Percentiles rank a stretch among this genome's conserved stretches.
These are phyloP conservation scores for Cyberlindnera meyerae DNA, from an alignment of 805 yeast genomes.

Conservation along the genomic window DNA sequence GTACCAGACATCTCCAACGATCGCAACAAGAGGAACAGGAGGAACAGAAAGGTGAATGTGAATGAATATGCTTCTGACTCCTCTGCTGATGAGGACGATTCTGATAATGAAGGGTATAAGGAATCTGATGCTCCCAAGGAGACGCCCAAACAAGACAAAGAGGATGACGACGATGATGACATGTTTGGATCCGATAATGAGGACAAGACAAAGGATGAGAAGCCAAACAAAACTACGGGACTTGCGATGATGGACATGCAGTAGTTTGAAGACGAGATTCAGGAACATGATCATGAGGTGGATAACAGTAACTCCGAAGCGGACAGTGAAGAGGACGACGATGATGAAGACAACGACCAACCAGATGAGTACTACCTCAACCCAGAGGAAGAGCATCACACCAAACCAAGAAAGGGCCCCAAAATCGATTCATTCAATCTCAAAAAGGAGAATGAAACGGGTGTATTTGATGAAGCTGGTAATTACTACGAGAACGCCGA, in stretches of 20 bases:
- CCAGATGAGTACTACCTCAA: slow-evolving; percentile 16
- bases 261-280: slow-evolving; percentile 31
- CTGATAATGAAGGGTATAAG: slow-evolving; percentile 18
- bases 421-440: slow-evolving; percentile 62
- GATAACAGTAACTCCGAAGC: slow-evolving; percentile 16
- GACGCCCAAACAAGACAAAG: slow-evolving; percentile 20
- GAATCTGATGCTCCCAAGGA: slow-evolving; percentile 15
- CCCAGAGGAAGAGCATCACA: slow-evolving; percentile 19
- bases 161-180: slow-evolving; percentile 17
- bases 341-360: slow-evolving; percentile 16
- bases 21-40: background rate
- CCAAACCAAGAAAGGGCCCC: slow-evolving; percentile 23
- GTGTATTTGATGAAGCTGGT: slow-evolving; percentile 57
- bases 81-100: slow-evolving; percentile 14
- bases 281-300: slow-evolving; percentile 6
- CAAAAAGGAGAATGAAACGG: slow-evolving; percentile 51
- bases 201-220: slow-evolving; percentile 6
- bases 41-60: background rate
- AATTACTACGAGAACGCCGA: slow-evolving; percentile 41
- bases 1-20: too few relatives aligned
- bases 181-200: slow-evolving; percentile 24
- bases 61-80: too few relatives aligned
- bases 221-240: slow-evolving; percentile 11
- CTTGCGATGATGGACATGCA: slow-evolving; percentile 31
- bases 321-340: slow-evolving; percentile 18